These are phyloP conservation scores for Entomortierella beljakovae DNA, from an alignment of 192 early-diverging fungal genomes.

Conservation along the genomic window DNA sequence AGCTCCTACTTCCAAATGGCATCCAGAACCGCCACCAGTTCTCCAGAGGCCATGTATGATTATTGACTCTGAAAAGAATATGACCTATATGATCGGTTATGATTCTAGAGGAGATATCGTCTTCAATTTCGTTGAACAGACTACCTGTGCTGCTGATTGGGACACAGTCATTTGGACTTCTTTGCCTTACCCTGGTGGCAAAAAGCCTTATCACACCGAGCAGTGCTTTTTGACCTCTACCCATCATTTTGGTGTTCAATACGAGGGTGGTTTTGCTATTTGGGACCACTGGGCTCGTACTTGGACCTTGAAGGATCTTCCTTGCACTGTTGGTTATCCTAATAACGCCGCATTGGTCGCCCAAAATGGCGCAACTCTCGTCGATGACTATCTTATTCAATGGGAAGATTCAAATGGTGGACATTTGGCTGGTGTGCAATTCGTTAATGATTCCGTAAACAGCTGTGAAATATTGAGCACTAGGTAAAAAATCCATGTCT, in stretches of 20 bases:
- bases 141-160: constrained; percentile 48
- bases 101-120: constrained; percentile 33
- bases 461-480: constrained; percentile 31
- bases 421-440: constrained; percentile 48
- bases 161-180: constrained; percentile 31
- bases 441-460: constrained; percentile 39
- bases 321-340: constrained; percentile 37
- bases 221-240: constrained; percentile 48
- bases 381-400: constrained; percentile 41
- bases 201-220: constrained; percentile 48
- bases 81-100: constrained; percentile 55
- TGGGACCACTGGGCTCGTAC: constrained; percentile 54
- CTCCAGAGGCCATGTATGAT: constrained; percentile 48
- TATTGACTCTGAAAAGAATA: constrained; percentile 42
- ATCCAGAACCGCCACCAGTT: constrained; percentile 52
- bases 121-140: constrained; percentile 47
- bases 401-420: constrained; percentile 40
- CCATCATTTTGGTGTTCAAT: constrained; percentile 46
- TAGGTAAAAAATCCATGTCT: constrained; percentile 16
- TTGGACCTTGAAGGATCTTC: constrained; percentile 34
- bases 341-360: constrained; percentile 43
- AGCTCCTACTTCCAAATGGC: constrained; percentile 19
- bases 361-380: constrained; percentile 16
- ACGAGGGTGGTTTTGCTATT: constrained; percentile 44
- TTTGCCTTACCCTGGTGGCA: constrained; percentile 44